Conservation (phyloP, 140 eudicot species). For the Erigeron philadelphicus region DNA sequence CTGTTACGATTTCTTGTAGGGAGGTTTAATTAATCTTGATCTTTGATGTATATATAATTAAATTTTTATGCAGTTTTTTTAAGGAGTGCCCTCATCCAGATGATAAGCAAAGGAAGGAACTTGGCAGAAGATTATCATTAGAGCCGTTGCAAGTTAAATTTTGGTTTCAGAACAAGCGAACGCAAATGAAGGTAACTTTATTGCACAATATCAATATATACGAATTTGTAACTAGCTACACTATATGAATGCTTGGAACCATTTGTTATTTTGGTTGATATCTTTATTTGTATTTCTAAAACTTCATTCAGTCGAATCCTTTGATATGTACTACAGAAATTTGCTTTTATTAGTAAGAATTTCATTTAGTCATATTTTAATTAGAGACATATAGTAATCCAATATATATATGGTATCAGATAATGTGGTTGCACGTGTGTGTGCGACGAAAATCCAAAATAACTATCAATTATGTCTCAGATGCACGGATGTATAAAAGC, state of each 20-base stretch:
- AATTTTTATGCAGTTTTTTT: conserved; percentile 53
- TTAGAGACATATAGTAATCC: background rate
- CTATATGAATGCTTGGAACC: background rate
- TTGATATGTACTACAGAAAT: background rate
- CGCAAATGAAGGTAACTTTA: conserved; percentile 82
- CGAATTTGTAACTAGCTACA: background rate
- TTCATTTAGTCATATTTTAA: background rate
- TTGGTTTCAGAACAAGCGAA: conserved; percentile 98
- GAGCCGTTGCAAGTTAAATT: conserved; percentile 95
- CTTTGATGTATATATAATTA: background rate
- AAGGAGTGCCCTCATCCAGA: conserved; percentile 98
- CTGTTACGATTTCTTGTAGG: too few relatives aligned
- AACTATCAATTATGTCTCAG: conserved; percentile 1
- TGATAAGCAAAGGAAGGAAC: conserved; percentile 97
- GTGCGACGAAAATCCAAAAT: background rate
- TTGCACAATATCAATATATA: background rate
- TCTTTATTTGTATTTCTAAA: too few relatives aligned
- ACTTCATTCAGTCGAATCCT: too few relatives aligned
- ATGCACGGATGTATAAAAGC: conserved; percentile 4
- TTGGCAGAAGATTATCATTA: conserved; percentile 65
- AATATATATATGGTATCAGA: conserved; percentile 10
- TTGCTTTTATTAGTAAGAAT: background rate
- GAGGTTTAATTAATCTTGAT: background rate
- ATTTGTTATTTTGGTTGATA: background rate
- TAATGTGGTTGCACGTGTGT: conserved; percentile 9